Conservation (phyloP, 768 basidiomycete species). For the Lentinula boryana region DNA sequence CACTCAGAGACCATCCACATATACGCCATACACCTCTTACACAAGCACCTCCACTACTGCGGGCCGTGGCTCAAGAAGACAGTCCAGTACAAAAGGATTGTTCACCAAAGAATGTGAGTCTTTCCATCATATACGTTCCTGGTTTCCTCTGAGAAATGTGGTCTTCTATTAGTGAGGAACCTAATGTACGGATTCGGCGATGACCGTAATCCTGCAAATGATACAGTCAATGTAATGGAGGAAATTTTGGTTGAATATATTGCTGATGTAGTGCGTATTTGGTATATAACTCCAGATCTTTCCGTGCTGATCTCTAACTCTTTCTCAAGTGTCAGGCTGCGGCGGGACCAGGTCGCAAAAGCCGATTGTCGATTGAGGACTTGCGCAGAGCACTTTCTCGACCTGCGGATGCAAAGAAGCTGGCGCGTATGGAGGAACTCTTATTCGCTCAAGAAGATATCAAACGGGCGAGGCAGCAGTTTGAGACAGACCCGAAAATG, state of each 20-base stretch:
- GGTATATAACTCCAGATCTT: constrained; percentile 1
- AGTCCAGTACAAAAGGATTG: constrained; percentile 65
- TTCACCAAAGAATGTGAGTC: constrained; percentile 78
- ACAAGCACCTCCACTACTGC: constrained; percentile 35
- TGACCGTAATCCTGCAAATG: constrained; percentile 80
- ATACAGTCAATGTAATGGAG: constrained; percentile 38
- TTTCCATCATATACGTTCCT: constrained; percentile 9
- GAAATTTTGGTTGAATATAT: constrained; percentile 33
- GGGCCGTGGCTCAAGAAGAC: constrained; percentile 51
- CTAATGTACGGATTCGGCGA: constrained; percentile 95
- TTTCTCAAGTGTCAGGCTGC: constrained; percentile 63
- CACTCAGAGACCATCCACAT: constrained; percentile 34
- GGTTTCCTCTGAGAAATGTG: constrained; percentile 2
- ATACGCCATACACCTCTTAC: constrained; percentile 52
- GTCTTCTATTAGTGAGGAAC: constrained; percentile 51
- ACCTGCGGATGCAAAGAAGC: constrained; percentile 87
- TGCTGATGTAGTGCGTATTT: constrained; percentile 70
- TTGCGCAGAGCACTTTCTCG: constrained; percentile 72
- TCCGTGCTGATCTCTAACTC: constrained; percentile 5
- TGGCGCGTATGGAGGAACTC: constrained; percentile 88
- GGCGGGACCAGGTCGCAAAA: constrained; percentile 61
- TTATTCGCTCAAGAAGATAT: constrained; percentile 94
- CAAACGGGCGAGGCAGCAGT: constrained; percentile 79
- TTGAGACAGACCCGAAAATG: constrained; percentile 30
- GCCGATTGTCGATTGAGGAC: constrained; percentile 82